Percentiles rank a stretch among this genome's conserved stretches.
phyloP scores from a whole-genome alignment of 148 eudicot genomes.

The Gaultheria prostrata region DNA sequence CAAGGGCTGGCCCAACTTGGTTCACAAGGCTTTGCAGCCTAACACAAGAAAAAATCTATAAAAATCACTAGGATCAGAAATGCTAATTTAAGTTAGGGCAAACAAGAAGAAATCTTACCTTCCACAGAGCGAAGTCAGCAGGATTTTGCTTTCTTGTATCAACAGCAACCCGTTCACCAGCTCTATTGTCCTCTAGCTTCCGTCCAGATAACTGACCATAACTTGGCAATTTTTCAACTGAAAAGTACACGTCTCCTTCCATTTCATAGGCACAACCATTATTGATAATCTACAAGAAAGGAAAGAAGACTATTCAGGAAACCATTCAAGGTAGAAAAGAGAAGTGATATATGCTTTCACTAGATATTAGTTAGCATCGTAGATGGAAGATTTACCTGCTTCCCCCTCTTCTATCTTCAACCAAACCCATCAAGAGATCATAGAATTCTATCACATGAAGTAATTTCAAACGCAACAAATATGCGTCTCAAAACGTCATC shows the following conservation, averaged over 20 bases:
- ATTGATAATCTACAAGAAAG: constrained; percentile 51
- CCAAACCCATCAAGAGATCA: not conserved
- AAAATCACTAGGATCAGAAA: not conserved
- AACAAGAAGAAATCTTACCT: constrained; percentile 36
- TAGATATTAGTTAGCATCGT: not conserved
- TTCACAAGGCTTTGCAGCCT: constrained; percentile 90
- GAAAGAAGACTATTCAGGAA: not conserved
- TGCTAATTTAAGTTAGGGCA: not conserved
- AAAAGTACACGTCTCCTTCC: constrained; percentile 90
- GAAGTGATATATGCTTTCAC: not conserved
- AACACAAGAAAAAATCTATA: not conserved
- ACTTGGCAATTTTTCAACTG: constrained; percentile 62
- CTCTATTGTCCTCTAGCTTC: constrained; percentile 80
- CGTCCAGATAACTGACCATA: constrained; percentile 75
- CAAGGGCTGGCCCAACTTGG: constrained; percentile 86
- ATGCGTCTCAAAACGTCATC: not conserved
- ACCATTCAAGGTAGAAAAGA: not conserved
- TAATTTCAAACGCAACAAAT: not conserved
- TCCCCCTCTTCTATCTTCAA: not conserved
- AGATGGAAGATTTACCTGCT: not conserved
- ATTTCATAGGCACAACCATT: constrained; percentile 67
- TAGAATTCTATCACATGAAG: not conserved
- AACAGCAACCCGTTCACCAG: constrained; percentile 87
- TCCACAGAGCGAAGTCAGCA: constrained; percentile 95
- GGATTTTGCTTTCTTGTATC: constrained; percentile 74